Evolutionary conservation across 2,329 filamentous ascomycete species (phyloP), one percentile per base, ranked within the genome.

Genomic region (Fusarium scirpi): DNA sequence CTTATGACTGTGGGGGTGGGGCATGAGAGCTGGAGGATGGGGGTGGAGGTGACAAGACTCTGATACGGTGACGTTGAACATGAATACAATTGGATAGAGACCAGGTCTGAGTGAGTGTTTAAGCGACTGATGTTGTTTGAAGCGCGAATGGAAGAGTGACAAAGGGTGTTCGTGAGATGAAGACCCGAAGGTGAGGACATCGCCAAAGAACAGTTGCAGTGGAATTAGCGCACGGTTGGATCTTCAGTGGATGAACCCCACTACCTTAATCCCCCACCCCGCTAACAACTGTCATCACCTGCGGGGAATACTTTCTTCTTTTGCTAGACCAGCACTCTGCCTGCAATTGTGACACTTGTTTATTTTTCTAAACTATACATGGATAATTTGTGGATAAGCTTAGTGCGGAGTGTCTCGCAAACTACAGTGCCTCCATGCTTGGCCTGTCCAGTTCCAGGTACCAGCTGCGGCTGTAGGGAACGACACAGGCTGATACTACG

Each of bases 1-100:
- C 62, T 71, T 48, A 58, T 32, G 61, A 45, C 66, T 71, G 69
- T 72, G 69, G 69, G 69, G 69, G 69, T 67, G 69, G 65, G 67
- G 32, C 32, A 18, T 34, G 16, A 18, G 27, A 34, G 32, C 32
- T 34, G 1, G 32, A 34, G 27, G 27, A 34, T 34, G 32, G 32
- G 32, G 16, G 32, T 30, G 29, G 27, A 29, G 27, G 27, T 29
- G 27, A 29, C 27, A 29, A 12, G 11, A 29, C 27, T 29, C 8
- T 8, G 27, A 29, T 29, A 29, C 27, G 27, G 27, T 29, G 27
- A 29, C 27, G 10, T 29, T 29, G 27, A 12, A 29, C 10, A 29
- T 2, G 27, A 29, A 12, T 5, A 29, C 11, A 29, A 29, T 29
- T 29, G 27, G 27, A 5, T 29, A 29, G 27, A 29, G 11, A 12